Percentiles rank a stretch among this genome's conserved stretches.
These are phyloP conservation scores for Coemansia sp. DNA, from an alignment of 192 early-diverging fungal genomes.

Conservation along the genomic window DNA sequence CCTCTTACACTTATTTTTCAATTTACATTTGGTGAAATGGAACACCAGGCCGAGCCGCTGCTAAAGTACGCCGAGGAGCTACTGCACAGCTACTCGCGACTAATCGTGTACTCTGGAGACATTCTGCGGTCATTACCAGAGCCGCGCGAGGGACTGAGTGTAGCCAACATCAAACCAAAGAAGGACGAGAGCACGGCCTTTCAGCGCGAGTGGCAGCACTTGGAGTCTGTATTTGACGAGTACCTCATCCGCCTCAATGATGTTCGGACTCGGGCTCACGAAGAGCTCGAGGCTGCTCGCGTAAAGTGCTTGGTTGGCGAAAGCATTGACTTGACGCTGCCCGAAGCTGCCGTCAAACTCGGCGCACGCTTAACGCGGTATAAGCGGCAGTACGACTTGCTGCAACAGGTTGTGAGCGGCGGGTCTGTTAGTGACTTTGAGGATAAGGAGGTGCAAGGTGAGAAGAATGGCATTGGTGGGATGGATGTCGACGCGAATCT, in stretches of 20 bases:
- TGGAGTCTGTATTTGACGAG: slow-evolving; percentile 45
- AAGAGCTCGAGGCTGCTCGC: slow-evolving; percentile 47
- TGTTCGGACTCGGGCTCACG: slow-evolving; percentile 41
- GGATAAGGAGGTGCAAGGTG: background rate
- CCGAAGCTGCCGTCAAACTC: slow-evolving; percentile 29
- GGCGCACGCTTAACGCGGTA: slow-evolving; percentile 17
- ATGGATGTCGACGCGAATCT: slow-evolving; percentile 5
- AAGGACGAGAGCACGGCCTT: slow-evolving; percentile 44
- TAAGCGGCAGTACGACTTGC: slow-evolving; percentile 31
- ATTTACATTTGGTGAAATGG: slow-evolving; percentile 15
- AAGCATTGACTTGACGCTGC: slow-evolving; percentile 39
- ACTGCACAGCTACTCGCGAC: slow-evolving; percentile 41
- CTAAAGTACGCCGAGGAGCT: slow-evolving; percentile 46
- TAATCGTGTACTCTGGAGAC: slow-evolving; percentile 51
- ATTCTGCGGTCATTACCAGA: slow-evolving; percentile 45
- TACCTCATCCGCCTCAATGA: slow-evolving; percentile 44
- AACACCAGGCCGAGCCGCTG: slow-evolving; percentile 24
- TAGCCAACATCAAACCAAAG: slow-evolving; percentile 48
- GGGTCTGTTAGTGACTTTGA: slow-evolving; percentile 13
- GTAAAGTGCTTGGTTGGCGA: slow-evolving; percentile 38
- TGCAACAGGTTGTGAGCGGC: slow-evolving; percentile 30
- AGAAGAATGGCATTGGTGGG: background rate
- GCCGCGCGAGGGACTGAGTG: slow-evolving; percentile 43
- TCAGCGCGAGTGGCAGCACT: slow-evolving; percentile 47
- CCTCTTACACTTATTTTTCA: background rate